Evolutionary conservation across 2,329 filamentous ascomycete genomes (phyloP).

Genomic region (Trichoderma aggressivum): DNA sequence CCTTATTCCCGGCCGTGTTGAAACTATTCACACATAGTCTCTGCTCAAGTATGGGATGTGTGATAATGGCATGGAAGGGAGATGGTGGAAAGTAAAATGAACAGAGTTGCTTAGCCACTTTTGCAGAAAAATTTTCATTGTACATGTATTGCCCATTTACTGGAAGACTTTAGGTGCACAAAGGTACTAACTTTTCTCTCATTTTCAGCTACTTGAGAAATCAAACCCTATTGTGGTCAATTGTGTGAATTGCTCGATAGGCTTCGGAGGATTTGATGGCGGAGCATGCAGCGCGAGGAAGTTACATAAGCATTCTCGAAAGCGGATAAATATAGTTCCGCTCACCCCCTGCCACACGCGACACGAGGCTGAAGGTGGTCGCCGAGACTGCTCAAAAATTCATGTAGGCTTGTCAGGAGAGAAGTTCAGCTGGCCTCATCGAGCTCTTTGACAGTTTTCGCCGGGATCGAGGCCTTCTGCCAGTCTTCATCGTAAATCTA

Average conservation of each 20-base stretch:
- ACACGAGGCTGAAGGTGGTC: slow-evolving; percentile 20
- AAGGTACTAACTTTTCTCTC: neutral
- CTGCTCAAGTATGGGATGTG: neutral
- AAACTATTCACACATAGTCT: neutral
- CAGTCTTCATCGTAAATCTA: neutral
- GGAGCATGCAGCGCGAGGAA: neutral
- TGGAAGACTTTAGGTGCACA: neutral
- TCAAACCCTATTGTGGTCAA: neutral
- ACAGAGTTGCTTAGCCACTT: neutral
- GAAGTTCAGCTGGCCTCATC: slow-evolving; percentile 8
- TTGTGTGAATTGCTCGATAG: neutral
- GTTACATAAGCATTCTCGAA: neutral
- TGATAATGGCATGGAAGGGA: neutral
- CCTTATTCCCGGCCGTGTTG: neutral
- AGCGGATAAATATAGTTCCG: slow-evolving; percentile 9
- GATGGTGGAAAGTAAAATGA: neutral
- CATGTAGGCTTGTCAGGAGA: slow-evolving; percentile 12
- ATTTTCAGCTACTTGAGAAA: neutral
- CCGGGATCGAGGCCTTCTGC: neutral
- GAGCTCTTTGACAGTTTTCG: neutral
- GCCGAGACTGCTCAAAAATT: slow-evolving; percentile 19
- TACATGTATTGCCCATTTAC: neutral
- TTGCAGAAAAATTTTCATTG: neutral
- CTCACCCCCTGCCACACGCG: slow-evolving; percentile 17
- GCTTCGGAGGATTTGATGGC: neutral